Percentiles rank a stretch among this genome's conserved stretches.
Conservation (phyloP, 257 asterid genomes). For the Salvia miltiorrhiza region DNA sequence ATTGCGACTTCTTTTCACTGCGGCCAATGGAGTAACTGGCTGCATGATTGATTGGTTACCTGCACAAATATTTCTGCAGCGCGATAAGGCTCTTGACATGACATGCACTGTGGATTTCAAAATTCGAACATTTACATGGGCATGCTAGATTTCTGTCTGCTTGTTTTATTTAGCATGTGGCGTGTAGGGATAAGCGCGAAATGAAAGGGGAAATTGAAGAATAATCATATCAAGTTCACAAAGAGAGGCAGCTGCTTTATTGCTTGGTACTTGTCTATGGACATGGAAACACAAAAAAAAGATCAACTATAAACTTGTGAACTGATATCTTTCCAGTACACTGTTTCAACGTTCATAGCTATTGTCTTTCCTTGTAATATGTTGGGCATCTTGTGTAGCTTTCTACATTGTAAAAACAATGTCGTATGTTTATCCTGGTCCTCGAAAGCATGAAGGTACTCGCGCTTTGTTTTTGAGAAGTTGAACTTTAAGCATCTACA, state of each 20-base stretch:
- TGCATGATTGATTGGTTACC: background rate
- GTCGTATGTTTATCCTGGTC: background rate
- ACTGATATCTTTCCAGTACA: background rate
- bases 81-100: background rate
- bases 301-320: no score
- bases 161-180: background rate
- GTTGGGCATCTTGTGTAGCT: background rate
- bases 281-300: no score
- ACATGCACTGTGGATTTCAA: slow-evolving; percentile 6
- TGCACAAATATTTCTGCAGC: background rate
- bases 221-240: background rate
- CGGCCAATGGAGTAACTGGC: background rate
- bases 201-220: background rate
- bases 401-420: no score
- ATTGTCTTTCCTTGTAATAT: background rate
- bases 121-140: background rate
- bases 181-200: background rate
- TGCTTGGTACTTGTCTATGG: no score
- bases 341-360: background rate
- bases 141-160: background rate
- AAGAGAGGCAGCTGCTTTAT: no score
- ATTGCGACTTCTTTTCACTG: background rate
- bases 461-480: slow-evolving; percentile 15
- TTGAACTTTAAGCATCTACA: slow-evolving; percentile 15
- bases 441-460: background rate